A percentile compares a stretch with the other conserved stretches of the same genome.
Conservation (phyloP, 1,139 yeast species). For the Scheffersomyces segobiensis region DNA sequence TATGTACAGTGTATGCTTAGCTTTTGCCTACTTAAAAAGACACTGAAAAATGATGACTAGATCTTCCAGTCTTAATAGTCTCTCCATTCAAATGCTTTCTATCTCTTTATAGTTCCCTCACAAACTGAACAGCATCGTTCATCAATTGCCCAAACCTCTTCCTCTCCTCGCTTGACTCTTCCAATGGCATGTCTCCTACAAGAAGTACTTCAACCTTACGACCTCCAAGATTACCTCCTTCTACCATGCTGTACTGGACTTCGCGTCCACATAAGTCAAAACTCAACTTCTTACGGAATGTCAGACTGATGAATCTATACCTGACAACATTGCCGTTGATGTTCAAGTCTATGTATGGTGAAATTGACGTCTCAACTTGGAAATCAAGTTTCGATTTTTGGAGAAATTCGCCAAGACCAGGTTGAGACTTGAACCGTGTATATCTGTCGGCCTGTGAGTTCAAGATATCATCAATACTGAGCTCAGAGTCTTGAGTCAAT, state of each 20-base stretch:
- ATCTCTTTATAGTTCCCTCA: conserved; percentile 17
- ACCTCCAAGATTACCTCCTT: conserved; percentile 61
- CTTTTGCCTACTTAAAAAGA: background rate
- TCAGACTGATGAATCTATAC: conserved; percentile 45
- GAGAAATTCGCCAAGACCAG: conserved; percentile 47
- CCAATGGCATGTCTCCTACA: conserved; percentile 31
- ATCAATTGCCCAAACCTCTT: conserved; percentile 28
- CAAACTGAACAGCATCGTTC: conserved; percentile 26
- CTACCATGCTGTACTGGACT: conserved; percentile 49
- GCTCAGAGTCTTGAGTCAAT: conserved; percentile 4
- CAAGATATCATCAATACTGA: conserved; percentile 15
- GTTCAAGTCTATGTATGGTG: conserved; percentile 36
- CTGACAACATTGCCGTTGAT: conserved; percentile 35
- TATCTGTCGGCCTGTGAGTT: conserved; percentile 33
- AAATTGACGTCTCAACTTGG: conserved; percentile 30
- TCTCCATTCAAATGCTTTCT: background rate
- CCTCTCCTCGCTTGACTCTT: conserved; percentile 18
- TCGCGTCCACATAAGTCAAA: conserved; percentile 33
- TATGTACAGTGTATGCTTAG: background rate
- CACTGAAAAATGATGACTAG: background rate
- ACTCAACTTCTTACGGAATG: conserved; percentile 47
- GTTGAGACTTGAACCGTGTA: conserved; percentile 38
- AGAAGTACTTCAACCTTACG: conserved; percentile 48
- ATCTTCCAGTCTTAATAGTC: too few relatives aligned
- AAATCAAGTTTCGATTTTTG: conserved; percentile 39